Evolutionary conservation across 208 protist genomes (phyloP).

Genomic region (Crithidia bombi): DNA sequence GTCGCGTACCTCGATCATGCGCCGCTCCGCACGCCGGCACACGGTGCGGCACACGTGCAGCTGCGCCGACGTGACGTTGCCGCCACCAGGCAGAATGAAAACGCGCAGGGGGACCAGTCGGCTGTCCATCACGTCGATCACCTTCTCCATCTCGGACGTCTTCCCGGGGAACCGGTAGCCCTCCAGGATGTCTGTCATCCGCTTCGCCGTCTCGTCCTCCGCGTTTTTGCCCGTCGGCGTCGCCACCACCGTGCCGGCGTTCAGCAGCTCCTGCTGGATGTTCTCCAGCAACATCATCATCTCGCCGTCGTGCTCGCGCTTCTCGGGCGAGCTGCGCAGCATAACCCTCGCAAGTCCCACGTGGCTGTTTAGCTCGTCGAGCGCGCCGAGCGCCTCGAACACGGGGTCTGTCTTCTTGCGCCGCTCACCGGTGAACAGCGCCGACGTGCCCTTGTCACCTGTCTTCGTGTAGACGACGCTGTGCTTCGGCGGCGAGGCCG

Average conservation of each 20-base stretch:
- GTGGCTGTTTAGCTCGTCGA: slow-evolving; percentile 70
- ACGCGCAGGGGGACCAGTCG: slow-evolving; percentile 49
- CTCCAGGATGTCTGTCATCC: slow-evolving; percentile 27
- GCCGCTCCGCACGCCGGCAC: slow-evolving; percentile 66
- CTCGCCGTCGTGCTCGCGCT: slow-evolving; percentile 23
- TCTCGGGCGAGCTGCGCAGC: slow-evolving; percentile 24
- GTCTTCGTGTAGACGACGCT: slow-evolving; percentile 64
- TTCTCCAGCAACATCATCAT: slow-evolving; percentile 39
- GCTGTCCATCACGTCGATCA: slow-evolving; percentile 70
- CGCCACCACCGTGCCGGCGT: slow-evolving; percentile 67
- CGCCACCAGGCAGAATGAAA: slow-evolving; percentile 75
- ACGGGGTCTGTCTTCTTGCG: slow-evolving; percentile 54
- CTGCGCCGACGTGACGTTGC: slow-evolving; percentile 43
- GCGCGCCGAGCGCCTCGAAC: slow-evolving; percentile 68
- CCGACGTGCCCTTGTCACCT: slow-evolving; percentile 67
- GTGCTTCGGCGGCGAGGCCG: slow-evolving; percentile 9
- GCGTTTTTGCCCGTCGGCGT: slow-evolving; percentile 47
- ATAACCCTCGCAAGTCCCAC: slow-evolving; percentile 45
- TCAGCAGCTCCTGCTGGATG: slow-evolving; percentile 70
- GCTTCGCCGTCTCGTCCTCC: slow-evolving; percentile 15
- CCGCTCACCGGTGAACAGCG: slow-evolving; percentile 65
- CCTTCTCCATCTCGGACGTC: slow-evolving; percentile 49
- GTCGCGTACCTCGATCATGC: slow-evolving; percentile 50
- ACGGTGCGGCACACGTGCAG: slow-evolving; percentile 75
- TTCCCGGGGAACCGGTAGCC: slow-evolving; percentile 30